phyloP scores from a whole-genome alignment of 345 rosid species.

The Kernera saxatilis region DNA sequence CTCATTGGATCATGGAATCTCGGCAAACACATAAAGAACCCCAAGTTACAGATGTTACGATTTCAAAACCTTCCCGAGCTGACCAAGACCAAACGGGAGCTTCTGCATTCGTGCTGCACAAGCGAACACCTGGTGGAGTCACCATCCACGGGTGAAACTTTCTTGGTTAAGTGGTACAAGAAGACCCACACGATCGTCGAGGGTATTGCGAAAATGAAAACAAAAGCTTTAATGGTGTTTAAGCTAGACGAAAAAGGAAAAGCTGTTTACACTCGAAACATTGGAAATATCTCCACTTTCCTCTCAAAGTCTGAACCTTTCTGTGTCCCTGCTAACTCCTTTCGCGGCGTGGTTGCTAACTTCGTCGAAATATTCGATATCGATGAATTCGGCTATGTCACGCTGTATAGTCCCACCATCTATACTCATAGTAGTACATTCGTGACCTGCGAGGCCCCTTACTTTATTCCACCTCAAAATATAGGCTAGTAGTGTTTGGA shows the following conservation, averaged over 20 bases:
- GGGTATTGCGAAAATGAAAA: background rate
- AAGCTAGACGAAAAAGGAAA: slow-evolving; percentile 45
- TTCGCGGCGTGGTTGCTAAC: background rate
- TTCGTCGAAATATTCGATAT: background rate
- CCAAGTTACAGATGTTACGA: no score
- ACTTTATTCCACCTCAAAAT: background rate
- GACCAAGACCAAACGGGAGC: background rate
- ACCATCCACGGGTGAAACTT: background rate
- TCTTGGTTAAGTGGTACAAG: background rate
- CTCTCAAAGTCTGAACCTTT: background rate
- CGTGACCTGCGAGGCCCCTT: background rate
- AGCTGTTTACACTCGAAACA: background rate
- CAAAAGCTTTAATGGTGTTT: slow-evolving; percentile 30
- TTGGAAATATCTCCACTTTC: background rate
- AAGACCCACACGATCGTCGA: background rate
- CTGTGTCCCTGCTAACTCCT: background rate
- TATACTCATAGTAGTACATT: background rate
- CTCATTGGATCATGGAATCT: no score
- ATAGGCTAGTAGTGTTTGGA: background rate
- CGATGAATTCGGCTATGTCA: background rate
- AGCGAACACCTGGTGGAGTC: background rate
- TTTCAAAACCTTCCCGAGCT: background rate
- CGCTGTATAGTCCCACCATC: background rate
- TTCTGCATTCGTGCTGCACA: background rate
- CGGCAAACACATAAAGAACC: no score